Evolutionary conservation across 345 rosid genomes (phyloP).

Genomic region (Eucalyptus tenuipes): DNA sequence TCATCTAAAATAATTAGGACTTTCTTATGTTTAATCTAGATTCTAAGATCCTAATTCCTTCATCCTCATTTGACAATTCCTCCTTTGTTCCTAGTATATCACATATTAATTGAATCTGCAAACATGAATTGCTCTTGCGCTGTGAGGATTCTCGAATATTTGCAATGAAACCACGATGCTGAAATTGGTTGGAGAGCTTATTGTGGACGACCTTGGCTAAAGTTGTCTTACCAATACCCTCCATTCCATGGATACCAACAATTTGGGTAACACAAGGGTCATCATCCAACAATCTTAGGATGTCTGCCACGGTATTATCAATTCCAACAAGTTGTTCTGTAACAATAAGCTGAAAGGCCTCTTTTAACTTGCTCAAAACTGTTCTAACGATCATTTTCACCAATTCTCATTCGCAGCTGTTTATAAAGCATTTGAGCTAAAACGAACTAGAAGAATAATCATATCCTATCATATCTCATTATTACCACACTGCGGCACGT

Average conservation of each 20-base stretch:
- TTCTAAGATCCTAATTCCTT: neutral
- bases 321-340: neutral
- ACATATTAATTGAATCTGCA: neutral
- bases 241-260: neutral
- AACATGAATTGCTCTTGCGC: neutral
- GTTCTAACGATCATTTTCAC: neutral
- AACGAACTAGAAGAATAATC: neutral
- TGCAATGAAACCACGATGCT: neutral
- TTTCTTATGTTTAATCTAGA: neutral
- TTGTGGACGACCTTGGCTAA: neutral
- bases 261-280: neutral
- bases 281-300: neutral
- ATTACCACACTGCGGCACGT: neutral
- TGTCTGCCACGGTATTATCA: accelerated
- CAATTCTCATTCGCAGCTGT: neutral
- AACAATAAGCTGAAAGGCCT: neutral
- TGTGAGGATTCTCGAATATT: neutral
- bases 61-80: neutral
- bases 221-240: neutral
- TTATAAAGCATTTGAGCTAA: neutral
- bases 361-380: neutral
- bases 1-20: neutral
- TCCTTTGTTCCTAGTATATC: neutral
- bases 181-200: neutral
- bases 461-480: neutral